phyloP scores from a whole-genome alignment of 1,284 basidiomycete species.

The Trametes pubescens region DNA sequence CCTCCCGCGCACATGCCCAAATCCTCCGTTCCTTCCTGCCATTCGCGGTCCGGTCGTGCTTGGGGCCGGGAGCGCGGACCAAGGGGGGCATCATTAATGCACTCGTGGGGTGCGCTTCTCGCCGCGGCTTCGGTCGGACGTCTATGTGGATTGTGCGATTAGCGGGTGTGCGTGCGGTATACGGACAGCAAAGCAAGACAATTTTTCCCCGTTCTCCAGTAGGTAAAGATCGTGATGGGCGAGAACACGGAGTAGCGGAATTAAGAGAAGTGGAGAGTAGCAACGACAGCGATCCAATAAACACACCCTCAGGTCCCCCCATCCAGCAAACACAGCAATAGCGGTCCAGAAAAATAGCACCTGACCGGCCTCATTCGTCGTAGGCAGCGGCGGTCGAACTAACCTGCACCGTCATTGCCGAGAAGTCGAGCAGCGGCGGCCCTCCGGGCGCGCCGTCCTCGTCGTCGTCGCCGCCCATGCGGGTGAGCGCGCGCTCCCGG shows the following conservation, averaged over 20 bases:
- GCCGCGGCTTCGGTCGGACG: conserved; percentile 6
- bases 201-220: not conserved
- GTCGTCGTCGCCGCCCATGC: conserved; percentile 5
- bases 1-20: not conserved
- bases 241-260: not conserved
- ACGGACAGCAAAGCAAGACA: conserved; percentile 13
- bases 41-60: conserved; percentile 6
- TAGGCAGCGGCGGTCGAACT: conserved; percentile 18
- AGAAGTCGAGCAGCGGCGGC: conserved; percentile 23
- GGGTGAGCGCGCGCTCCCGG: conserved; percentile 39
- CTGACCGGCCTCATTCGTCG: not conserved
- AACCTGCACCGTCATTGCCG: conserved; percentile 27
- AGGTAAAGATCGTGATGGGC: not conserved
- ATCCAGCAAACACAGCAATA: not conserved
- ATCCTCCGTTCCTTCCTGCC: conserved; percentile 1
- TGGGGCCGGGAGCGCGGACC: not conserved
- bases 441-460: conserved; percentile 5
- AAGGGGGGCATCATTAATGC: not conserved
- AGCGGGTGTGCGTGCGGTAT: conserved; percentile 14
- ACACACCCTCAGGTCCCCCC: not conserved
- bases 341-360: not conserved
- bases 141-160: conserved; percentile 15
- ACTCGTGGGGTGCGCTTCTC: conserved; percentile 8
- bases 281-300: conserved; percentile 12
- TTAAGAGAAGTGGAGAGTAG: not conserved